These are phyloP conservation scores for Magnusiomyces suaveolens DNA, from an alignment of 1,139 yeast species.

Conservation along the genomic window DNA sequence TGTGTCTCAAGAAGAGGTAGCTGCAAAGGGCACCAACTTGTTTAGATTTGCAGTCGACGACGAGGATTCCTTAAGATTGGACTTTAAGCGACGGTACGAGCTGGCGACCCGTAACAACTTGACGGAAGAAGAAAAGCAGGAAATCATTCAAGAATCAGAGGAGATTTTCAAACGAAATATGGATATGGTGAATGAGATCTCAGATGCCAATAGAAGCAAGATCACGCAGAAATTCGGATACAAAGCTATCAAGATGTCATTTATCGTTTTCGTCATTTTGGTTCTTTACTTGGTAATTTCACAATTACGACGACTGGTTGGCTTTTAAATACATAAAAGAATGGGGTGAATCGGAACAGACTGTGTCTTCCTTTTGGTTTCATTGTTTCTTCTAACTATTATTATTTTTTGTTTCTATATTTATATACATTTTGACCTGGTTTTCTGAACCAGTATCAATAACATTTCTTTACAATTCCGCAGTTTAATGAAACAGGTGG, in stretches of 20 bases:
- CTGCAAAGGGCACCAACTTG: slow-evolving; percentile 56
- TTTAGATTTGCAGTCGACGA: slow-evolving; percentile 57
- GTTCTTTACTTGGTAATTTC: slow-evolving; percentile 12
- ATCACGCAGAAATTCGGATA: slow-evolving; percentile 50
- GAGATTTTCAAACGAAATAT: slow-evolving; percentile 58
- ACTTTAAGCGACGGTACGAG: slow-evolving; percentile 69
- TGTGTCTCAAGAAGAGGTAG: slow-evolving; percentile 50
- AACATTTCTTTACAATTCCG: no score
- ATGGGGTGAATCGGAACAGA: no score
- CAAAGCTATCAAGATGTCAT: slow-evolving; percentile 43
- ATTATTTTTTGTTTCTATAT: no score
- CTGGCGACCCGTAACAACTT: slow-evolving; percentile 58
- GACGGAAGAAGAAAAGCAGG: slow-evolving; percentile 59
- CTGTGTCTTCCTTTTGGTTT: no score
- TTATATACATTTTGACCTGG: no score
- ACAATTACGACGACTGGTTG: slow-evolving; percentile 11
- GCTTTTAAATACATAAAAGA: neutral
- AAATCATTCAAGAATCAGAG: slow-evolving; percentile 58
- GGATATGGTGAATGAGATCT: slow-evolving; percentile 54
- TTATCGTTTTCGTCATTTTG: slow-evolving; percentile 33
- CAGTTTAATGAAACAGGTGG: no score
- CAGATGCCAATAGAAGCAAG: slow-evolving; percentile 45
- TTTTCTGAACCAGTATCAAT: no score
- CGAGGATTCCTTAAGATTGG: slow-evolving; percentile 52
- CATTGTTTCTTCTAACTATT: neutral